Conservation (phyloP, 2,329 filamentous ascomycete species). For the Sporothrix luriei region DNA sequence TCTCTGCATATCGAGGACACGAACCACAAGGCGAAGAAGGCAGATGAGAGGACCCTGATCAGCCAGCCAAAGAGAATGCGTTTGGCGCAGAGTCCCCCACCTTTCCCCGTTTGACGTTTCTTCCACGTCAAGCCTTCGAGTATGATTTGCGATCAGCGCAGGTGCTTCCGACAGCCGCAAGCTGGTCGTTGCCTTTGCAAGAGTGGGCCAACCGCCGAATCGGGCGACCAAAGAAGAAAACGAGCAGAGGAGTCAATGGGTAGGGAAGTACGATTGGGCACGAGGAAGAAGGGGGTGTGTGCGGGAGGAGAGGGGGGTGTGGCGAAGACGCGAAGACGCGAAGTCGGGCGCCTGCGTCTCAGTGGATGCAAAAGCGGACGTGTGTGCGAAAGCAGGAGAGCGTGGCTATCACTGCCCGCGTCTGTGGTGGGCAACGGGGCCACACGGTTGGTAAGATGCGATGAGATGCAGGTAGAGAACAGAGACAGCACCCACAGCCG, state of each 20-base stretch:
- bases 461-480: not conserved
- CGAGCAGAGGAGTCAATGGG: slow-evolving; percentile 7
- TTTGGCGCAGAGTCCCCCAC: slow-evolving; percentile 5
- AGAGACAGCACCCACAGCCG: slow-evolving; percentile 15
- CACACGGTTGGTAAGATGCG: slow-evolving; percentile 11
- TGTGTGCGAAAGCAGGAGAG: not conserved
- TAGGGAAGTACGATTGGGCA: not conserved
- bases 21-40: not conserved
- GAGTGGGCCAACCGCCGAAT: not conserved
- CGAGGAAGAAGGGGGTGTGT: slow-evolving; percentile 12
- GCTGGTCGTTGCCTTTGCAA: slow-evolving; percentile 19
- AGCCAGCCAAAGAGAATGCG: not conserved
- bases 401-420: slow-evolving; percentile 2
- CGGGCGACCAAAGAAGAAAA: slow-evolving; percentile 10
- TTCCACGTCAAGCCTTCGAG: not conserved
- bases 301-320: slow-evolving; percentile 6
- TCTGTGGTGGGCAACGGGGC: slow-evolving; percentile 3
- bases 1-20: slow-evolving; percentile 26
- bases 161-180: not conserved
- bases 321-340: not conserved
- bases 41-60: not conserved
- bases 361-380: not conserved
- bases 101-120: not conserved
- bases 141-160: not conserved
- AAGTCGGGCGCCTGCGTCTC: not conserved